Evolutionary conservation across 1,284 basidiomycete species (phyloP).

Genomic region (Heterobasidion annosum): DNA sequence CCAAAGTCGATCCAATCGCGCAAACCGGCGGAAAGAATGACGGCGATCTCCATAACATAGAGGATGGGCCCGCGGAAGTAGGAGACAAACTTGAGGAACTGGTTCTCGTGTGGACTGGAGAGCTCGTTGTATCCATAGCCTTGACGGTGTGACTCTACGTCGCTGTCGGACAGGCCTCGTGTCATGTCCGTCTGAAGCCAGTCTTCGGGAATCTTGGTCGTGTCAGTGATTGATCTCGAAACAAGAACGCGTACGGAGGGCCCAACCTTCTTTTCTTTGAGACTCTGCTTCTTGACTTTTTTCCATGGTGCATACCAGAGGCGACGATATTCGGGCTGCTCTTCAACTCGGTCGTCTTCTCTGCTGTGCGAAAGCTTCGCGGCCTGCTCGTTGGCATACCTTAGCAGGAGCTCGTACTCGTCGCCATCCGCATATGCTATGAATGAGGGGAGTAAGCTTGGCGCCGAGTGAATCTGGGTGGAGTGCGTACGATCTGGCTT

Average conservation of each 20-base stretch:
- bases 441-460: not conserved
- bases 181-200: constrained; percentile 38
- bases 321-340: constrained; percentile 12
- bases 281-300: constrained; percentile 19
- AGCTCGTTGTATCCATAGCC: constrained; percentile 39
- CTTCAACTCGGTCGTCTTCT: constrained; percentile 8
- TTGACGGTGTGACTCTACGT: constrained; percentile 23
- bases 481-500: not conserved
- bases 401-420: constrained; percentile 13
- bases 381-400: constrained; percentile 13
- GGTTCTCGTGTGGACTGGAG: constrained; percentile 32
- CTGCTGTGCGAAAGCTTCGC: constrained; percentile 5
- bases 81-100: constrained; percentile 35
- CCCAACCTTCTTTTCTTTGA: constrained; percentile 9
- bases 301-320: constrained; percentile 28
- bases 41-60: constrained; percentile 44
- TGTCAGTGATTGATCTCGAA: no score
- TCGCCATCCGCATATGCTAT: constrained; percentile 7
- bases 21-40: constrained; percentile 41
- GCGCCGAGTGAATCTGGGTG: not conserved
- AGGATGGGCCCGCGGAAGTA: constrained; percentile 41
- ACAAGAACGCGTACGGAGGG: not conserved
- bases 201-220: constrained; percentile 19
- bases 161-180: constrained; percentile 30
- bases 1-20: constrained; percentile 49